A percentile compares a stretch with the other conserved stretches of the same genome.
These are phyloP conservation scores for Cyclotella baltica DNA, from an alignment of 108 stramenopile genomes.

Conservation along the genomic window DNA sequence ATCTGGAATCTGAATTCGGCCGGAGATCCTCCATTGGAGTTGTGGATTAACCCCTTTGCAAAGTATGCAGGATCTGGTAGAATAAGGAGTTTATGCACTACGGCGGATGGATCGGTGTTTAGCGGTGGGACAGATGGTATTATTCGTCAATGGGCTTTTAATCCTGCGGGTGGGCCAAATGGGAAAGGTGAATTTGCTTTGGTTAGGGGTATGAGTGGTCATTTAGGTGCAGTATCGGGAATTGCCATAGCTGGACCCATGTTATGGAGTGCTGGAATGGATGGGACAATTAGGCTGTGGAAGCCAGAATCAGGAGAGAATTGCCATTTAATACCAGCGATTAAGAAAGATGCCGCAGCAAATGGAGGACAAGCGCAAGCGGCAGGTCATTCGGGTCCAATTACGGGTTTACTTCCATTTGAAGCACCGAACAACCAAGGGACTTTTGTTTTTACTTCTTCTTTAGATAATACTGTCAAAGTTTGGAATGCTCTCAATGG, in stretches of 20 bases:
- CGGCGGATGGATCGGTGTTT: conserved; percentile 60
- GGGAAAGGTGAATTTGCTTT: conserved; percentile 65
- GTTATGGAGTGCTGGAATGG: conserved; percentile 74
- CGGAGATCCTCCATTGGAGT: conserved; percentile 79
- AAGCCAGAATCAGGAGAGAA: conserved; percentile 55
- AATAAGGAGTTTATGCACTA: conserved; percentile 60
- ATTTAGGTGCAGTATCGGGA: conserved; percentile 81
- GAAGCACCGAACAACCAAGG: conserved; percentile 53
- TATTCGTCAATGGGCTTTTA: conserved; percentile 79
- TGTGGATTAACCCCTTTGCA: conserved; percentile 68
- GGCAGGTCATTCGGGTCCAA: conserved; percentile 74
- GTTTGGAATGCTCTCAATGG: conserved; percentile 86
- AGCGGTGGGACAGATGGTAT: conserved; percentile 73
- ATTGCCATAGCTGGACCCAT: conserved; percentile 58
- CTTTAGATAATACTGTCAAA: conserved; percentile 83
- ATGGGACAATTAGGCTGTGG: conserved; percentile 87
- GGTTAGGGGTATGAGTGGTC: conserved; percentile 66
- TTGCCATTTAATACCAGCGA: conserved; percentile 43
- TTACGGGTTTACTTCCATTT: conserved; percentile 72
- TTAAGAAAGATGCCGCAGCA: conserved; percentile 29
- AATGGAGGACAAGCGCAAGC: conserved; percentile 23
- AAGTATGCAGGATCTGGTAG: conserved; percentile 76
- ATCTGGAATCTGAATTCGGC: conserved; percentile 82
- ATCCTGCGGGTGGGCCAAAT: conserved; percentile 34
- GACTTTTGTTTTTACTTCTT: conserved; percentile 77